Evolutionary conservation across 495 filamentous ascomycete species (phyloP).

Genomic region (Lasiosphaeria ovina): DNA sequence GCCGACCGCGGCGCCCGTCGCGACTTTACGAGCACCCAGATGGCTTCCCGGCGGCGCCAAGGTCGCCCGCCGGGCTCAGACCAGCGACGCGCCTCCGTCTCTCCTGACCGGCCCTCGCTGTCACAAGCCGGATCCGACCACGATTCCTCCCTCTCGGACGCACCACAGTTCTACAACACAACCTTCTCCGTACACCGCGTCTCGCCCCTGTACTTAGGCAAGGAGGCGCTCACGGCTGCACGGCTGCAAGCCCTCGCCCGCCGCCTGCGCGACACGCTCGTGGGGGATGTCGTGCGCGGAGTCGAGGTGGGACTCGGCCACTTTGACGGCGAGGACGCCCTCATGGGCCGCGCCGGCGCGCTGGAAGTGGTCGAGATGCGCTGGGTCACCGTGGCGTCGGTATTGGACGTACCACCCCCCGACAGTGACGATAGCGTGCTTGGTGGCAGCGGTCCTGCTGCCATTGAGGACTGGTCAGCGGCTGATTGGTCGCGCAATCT

Average conservation of each 20-base stretch:
- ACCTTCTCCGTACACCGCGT: constrained; percentile 48
- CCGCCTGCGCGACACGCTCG: constrained; percentile 42
- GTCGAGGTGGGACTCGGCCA: constrained; percentile 39
- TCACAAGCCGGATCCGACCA: background rate
- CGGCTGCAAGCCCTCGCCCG: constrained; percentile 37
- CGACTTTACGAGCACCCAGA: background rate
- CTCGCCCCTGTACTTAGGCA: constrained; percentile 43
- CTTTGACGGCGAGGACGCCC: constrained; percentile 21
- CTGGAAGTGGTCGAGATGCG: constrained; percentile 37
- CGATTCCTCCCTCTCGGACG: background rate
- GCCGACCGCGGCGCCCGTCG: background rate
- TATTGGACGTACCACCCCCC: constrained; percentile 20
- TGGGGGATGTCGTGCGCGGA: constrained; percentile 50
- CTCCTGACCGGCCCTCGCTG: background rate
- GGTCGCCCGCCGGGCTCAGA: background rate
- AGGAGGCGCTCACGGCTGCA: constrained; percentile 19
- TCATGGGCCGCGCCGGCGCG: constrained; percentile 37
- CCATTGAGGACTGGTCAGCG: background rate
- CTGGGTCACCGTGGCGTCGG: constrained; percentile 22
- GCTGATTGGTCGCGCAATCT: background rate
- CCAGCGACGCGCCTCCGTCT: background rate
- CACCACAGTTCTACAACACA: constrained; percentile 45
- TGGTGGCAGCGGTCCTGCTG: constrained; percentile 1
- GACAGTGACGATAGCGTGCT: constrained; percentile 8
- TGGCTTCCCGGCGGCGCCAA: background rate